Base-by-base conservation (phyloP, 2,329 filamentous ascomycete genomes). In the Xylaria sp. region DNA sequence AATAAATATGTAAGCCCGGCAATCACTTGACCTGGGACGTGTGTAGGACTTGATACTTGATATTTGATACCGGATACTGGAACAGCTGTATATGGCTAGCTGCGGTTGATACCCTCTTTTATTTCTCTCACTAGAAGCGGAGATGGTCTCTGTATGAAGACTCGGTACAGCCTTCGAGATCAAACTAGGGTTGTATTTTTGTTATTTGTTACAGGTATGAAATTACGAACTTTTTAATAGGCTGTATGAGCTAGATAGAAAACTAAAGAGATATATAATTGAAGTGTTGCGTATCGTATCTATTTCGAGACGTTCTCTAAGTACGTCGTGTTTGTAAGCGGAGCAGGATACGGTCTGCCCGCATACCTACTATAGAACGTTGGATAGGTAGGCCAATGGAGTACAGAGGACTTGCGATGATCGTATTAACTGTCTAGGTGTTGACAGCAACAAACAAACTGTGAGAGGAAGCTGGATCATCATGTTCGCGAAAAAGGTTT, bases 101-200 rank as follows among this genome's bases (percentile, higher is more conserved):
- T 61, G 47, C 57, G 64, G 36, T 59, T 60, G 55, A 66, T 69
- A 69, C 59, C 63, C 67, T 66, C 67, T 9, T 63, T 63, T 42
- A 17, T 51, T 48, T 60, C 27, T 55, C 39, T 57, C 27, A 9
- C 54, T 66, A 63, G 59, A 60, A 39, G 19, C 12, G 51, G 51
- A 19, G 54, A 21, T 48, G 51, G 42, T 55, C 30, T 21, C 30
- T 21, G 45, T n/a, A 11, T 51, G 51, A 19, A 8, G 34, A 14
- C 12, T 8, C 17, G 17, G 36, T 57, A 50, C 34, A n/a, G 11
- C 45, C 24, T 7, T 32, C 21, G 2, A 8, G 47, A 36, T 45
- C 1, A 50, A 7, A 12, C 36, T 19, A 30, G 53, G 8, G 42
- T 56, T 57, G 8, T n/a, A 50, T n/a, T 12, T 17, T 36, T 45